phyloP scores from a whole-genome alignment of 805 yeast species.

The Limtongozyma cylindracea region DNA sequence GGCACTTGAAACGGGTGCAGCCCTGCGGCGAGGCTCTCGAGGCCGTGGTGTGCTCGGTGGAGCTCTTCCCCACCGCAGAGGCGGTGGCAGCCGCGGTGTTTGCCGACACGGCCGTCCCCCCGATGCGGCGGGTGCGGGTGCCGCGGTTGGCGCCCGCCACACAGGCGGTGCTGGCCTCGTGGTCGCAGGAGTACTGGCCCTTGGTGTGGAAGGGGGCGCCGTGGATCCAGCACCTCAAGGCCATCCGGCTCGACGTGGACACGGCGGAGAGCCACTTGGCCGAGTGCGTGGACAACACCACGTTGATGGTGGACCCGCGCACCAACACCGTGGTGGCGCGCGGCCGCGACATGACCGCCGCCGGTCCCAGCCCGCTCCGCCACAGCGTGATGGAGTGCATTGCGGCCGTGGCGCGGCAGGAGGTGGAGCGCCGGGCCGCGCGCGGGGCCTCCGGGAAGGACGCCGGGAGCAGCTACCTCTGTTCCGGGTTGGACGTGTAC shows the following conservation, averaged over 20 bases:
- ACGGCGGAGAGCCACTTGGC: constrained; percentile 1
- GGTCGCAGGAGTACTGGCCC: constrained; percentile 69
- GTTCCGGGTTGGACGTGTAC: constrained; percentile 54
- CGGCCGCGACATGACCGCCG: constrained; percentile 11
- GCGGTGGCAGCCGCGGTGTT: too few relatives aligned
- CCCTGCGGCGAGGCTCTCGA: too few relatives aligned
- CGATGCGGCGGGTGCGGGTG: too few relatives aligned
- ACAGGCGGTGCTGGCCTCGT: too few relatives aligned
- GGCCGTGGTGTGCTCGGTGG: too few relatives aligned
- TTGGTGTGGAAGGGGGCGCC: constrained; percentile 88
- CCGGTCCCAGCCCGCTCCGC: too few relatives aligned
- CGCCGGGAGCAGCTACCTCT: constrained; percentile 24
- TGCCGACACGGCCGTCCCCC: too few relatives aligned
- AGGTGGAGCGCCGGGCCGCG: constrained; percentile 12
- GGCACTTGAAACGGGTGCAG: too few relatives aligned
- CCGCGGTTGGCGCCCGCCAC: too few relatives aligned
- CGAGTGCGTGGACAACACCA: constrained; percentile 8
- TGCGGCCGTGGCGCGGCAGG: constrained; percentile 29
- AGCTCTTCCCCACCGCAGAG: too few relatives aligned
- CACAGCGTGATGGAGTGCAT: constrained; percentile 67
- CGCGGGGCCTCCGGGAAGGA: constrained; percentile 1
- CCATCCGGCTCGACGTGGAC: constrained; percentile 5
- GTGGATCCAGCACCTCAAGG: constrained; percentile 28
- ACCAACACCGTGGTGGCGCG: constrained; percentile 11
- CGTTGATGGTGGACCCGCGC: constrained; percentile 17